Base-by-base conservation (phyloP, 805 yeast species). In the Metschnikowia gelsemii region DNA sequence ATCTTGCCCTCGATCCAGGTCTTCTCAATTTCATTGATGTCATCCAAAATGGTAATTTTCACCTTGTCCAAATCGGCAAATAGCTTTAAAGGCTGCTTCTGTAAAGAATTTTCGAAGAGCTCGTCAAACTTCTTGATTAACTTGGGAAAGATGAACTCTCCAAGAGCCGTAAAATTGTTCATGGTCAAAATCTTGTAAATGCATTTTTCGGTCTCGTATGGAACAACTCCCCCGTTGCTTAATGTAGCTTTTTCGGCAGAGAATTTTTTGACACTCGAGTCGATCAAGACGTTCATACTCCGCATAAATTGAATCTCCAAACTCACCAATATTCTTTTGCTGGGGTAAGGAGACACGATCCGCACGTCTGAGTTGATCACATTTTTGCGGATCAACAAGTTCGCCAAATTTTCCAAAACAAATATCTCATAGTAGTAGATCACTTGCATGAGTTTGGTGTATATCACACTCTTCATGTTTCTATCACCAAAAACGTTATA, bases 231-330 rank as follows among this genome's bases (percentile, higher is more conserved):
- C 19, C 30, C 50, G 14, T 61, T 49, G n/a, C 35, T 32, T 12
- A 38, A 17, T 12, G 34, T 28, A 1, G 49, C 21, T 25, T 52
- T 49, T 25, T 52, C 55, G 2, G 43, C 43, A 11, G 57, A 59
- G 44, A 65, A 70, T 42, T 55, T 60, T 46, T 70, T 70, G 64
- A 70, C 64, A 13, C 66, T 57, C 1, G 74, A 67, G 36, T 70
- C 74, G 30, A 68, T 55, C 8, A 68, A 50, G 8, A 68, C 64
- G 34, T 65, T 68, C 51, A 70, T 57, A 50, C 71, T 63, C 49
- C 75, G 52, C 69, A 70, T 66, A 44, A 70, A 70, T 46, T 70
- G 75, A 33, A 70, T 68, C 53, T 70, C 75, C 42, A 70, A 56
- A 42, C 71, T 64, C 1, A 70, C 69, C 37, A 70, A 52, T 27